Evolutionary conservation across 2,329 filamentous ascomycete species (phyloP), one percentile per base, ranked within the genome.

Genomic region (Penicillium sp.): DNA sequence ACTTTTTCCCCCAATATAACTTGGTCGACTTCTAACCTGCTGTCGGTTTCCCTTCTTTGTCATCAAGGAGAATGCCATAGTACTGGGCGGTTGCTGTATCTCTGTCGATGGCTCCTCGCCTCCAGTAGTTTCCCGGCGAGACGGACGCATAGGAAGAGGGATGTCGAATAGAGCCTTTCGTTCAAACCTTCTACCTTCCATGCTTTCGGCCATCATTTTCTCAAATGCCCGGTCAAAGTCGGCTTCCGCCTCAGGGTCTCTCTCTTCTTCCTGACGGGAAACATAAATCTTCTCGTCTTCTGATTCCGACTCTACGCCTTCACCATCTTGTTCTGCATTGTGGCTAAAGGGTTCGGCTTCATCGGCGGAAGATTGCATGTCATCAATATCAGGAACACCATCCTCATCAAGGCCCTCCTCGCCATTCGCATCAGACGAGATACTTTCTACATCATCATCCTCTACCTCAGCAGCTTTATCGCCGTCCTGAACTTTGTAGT

Each of bases 191-290:
- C 94, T 86, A 4, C 93, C 95, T 64, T 99, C 94, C 66, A 96
- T 78, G 75, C 93, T 97, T 73, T 99, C 94, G 51, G 92, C 84
- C 93, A 99, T 97, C 84, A 99, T 89, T 74, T 96, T 97, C 38
- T 94, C 92, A 71, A 96, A 94, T 74, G 97, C 94, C 65, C 93
- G 90, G 69, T 99, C 95, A 70, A 99, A 99, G 43, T 99, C 94
- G 6, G 93, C 94, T 68, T 99, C 94, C 42, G 88, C 91, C 74
- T 97, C 92, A 0, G 93, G 92, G 63, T 99, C 92, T 56, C 92
- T 82, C 65, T 93, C 84, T 69, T 97, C 91, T 71, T 96, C 90
- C 67, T 93, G 88, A 59, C 92, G 86, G 46, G 91, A 95, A 48
- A 99, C 93, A 45, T 97, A 83, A 63, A 97, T 96, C 23, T 89